These are phyloP conservation scores for Chamaecyparis obtusa DNA, from an alignment of 75 land plant species.

Conservation along the genomic window DNA sequence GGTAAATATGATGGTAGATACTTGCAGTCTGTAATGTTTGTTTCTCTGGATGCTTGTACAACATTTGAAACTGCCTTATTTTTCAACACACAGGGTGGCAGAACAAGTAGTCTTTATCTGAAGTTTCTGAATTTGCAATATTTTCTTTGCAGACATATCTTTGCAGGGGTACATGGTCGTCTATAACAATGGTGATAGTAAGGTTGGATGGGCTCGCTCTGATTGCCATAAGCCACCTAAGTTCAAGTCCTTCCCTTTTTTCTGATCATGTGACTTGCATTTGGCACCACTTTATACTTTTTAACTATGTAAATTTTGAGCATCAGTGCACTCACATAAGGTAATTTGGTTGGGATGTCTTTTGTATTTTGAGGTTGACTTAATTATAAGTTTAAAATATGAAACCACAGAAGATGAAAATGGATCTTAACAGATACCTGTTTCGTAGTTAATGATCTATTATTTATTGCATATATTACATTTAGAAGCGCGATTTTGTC, in stretches of 20 bases:
- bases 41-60: not conserved
- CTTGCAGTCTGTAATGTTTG: not conserved
- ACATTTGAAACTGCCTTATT: not conserved
- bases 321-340: not conserved
- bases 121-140: not conserved
- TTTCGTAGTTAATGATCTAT: not conserved
- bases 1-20: not conserved
- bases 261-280: not conserved
- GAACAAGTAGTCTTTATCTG: not conserved
- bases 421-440: not conserved
- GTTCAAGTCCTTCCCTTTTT: slow-evolving; percentile 13
- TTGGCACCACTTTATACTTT: not conserved
- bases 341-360: not conserved
- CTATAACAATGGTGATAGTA: slow-evolving; percentile 64
- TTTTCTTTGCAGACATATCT: slow-evolving; percentile 66
- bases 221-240: slow-evolving; percentile 57
- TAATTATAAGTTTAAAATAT: not conserved
- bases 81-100: not conserved
- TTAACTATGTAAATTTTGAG: not conserved
- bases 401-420: not conserved
- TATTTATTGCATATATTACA: slow-evolving; percentile 1
- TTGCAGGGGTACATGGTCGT: slow-evolving; percentile 67
- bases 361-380: not conserved
- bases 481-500: not conserved
- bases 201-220: slow-evolving; percentile 63